Evolutionary conservation across 2,329 filamentous ascomycete species (phyloP).

Genomic region (Ceratocystis cubensis): DNA sequence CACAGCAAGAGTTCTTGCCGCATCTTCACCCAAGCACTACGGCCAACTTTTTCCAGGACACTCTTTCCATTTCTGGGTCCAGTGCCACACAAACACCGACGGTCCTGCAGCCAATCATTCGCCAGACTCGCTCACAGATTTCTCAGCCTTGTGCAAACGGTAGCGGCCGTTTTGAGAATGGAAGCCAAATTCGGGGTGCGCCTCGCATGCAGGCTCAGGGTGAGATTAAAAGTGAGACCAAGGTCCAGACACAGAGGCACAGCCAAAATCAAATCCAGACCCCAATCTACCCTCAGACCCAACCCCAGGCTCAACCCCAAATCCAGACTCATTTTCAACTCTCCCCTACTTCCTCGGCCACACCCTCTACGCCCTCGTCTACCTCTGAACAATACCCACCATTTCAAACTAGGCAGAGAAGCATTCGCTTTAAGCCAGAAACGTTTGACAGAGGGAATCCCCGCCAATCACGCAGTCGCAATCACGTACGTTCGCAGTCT

Average conservation of each 20-base stretch:
- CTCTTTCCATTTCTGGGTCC: neutral
- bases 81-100: neutral
- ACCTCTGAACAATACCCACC: neutral
- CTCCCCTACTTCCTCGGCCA: neutral
- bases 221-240: neutral
- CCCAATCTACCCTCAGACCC: neutral
- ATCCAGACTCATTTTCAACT: neutral
- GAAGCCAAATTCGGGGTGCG: neutral
- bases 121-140: neutral
- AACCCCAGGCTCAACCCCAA: neutral
- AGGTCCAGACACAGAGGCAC: neutral
- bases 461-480: neutral
- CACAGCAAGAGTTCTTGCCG: conserved; percentile 3
- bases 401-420: neutral
- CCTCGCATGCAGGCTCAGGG: neutral
- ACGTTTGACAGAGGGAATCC: conserved; percentile 4
- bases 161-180: neutral
- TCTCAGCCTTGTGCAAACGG: conserved; percentile 2
- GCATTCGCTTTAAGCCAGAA: conserved; percentile 4
- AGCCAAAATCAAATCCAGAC: neutral
- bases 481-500: neutral
- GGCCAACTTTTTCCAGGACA: neutral
- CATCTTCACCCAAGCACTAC: neutral
- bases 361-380: too few species aligned
- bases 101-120: neutral